phyloP scores from a whole-genome alignment of 2,329 filamentous ascomycete genomes.

The Colletotrichum echinochloae region DNA sequence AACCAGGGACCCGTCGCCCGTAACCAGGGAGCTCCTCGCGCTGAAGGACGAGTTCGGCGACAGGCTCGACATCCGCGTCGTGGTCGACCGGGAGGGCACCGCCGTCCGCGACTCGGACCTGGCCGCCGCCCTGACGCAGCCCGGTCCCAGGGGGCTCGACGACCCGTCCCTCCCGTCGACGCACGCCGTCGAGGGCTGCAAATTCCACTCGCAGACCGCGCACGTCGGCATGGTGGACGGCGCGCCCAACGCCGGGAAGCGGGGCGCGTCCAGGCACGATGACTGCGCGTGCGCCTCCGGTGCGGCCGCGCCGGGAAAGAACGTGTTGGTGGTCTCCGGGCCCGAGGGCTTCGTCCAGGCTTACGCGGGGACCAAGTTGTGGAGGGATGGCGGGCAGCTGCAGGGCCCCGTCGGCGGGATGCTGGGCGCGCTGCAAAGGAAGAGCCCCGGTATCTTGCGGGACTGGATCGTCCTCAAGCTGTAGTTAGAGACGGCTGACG shows the following conservation, averaged over 20 bases:
- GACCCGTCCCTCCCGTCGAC: slow-evolving; percentile 53
- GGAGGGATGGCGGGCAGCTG: slow-evolving; percentile 76
- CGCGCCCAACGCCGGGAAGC: slow-evolving; percentile 32
- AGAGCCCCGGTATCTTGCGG: slow-evolving; percentile 49
- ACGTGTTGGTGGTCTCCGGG: slow-evolving; percentile 86
- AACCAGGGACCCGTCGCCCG: slow-evolving; percentile 53
- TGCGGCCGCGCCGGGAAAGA: slow-evolving; percentile 58
- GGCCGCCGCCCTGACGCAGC: slow-evolving; percentile 46
- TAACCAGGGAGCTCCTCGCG: slow-evolving; percentile 72
- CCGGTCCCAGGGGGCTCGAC: slow-evolving; percentile 24
- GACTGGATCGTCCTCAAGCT: slow-evolving; percentile 66
- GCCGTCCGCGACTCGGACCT: slow-evolving; percentile 71
- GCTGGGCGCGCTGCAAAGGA: slow-evolving; percentile 68
- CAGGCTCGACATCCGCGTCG: slow-evolving; percentile 76
- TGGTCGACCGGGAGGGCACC: slow-evolving; percentile 82
- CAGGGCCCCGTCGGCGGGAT: slow-evolving; percentile 82
- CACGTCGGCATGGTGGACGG: slow-evolving; percentile 43
- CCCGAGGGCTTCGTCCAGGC: slow-evolving; percentile 89
- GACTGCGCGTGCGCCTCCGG: slow-evolving; percentile 45
- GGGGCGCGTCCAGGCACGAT: slow-evolving; percentile 7
- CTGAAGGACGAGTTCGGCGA: slow-evolving; percentile 69
- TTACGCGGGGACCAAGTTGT: slow-evolving; percentile 84
- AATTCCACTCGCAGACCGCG: slow-evolving; percentile 47
- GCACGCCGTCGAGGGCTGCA: slow-evolving; percentile 42
- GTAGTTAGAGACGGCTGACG: slow-evolving; percentile 6